Conservation (phyloP, 306 rosid genomes). For the Lathyrus tuberosus region DNA sequence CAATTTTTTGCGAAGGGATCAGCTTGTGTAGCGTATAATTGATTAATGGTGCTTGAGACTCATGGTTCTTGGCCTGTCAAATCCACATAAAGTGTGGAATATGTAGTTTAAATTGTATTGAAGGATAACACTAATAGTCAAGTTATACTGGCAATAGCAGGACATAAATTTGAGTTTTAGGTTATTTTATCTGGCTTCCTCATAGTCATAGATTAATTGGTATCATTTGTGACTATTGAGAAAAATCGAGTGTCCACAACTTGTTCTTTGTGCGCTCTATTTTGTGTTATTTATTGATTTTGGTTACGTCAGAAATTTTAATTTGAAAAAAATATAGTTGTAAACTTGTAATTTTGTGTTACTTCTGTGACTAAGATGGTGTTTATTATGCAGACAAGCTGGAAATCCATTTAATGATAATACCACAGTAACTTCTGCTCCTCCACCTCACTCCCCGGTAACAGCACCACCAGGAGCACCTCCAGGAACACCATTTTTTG, state of each 20-base stretch:
- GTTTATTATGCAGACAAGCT: constrained; percentile 63
- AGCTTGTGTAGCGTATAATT: no score
- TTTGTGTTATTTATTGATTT: constrained; percentile 24
- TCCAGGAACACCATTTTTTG: constrained; percentile 51
- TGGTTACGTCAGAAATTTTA: constrained; percentile 15
- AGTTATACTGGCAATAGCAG: background rate
- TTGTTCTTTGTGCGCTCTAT: constrained; percentile 13
- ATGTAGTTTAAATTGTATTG: no score
- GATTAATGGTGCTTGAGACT: background rate
- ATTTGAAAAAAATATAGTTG: constrained; percentile 8
- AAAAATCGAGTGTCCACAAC: constrained; percentile 26
- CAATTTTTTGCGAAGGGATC: no score
- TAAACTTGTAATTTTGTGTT: constrained; percentile 21
- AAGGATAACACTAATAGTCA: background rate
- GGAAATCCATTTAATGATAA: constrained; percentile 85
- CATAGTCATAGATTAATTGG: constrained; percentile 25
- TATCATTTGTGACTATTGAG: background rate
- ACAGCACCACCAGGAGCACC: constrained; percentile 52
- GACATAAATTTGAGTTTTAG: constrained; percentile 12
- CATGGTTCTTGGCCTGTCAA: background rate
- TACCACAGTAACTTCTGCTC: constrained; percentile 52
- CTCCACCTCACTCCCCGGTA: constrained; percentile 59
- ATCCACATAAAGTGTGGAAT: no score
- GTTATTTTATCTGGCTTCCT: constrained; percentile 2
- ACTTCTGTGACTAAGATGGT: constrained; percentile 36